Evolutionary conservation across 2,329 filamentous ascomycete species (phyloP).

Genomic region (Fusarium buharicum): DNA sequence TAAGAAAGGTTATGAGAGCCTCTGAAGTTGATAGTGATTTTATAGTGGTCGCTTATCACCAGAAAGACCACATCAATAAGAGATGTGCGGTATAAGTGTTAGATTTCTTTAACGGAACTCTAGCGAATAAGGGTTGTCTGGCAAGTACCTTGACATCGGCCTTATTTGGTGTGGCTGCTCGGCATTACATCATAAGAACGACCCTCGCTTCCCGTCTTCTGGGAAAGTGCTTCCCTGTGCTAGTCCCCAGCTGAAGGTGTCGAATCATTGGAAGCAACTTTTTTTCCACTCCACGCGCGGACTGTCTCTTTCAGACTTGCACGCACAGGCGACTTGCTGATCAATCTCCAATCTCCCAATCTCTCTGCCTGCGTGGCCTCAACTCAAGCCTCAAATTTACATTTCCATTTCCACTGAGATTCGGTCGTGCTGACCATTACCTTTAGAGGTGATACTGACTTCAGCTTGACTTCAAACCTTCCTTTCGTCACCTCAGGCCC

Average conservation of each 20-base stretch:
- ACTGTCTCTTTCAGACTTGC: slow-evolving; percentile 18
- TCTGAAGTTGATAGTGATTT: no score
- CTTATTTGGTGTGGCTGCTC: slow-evolving; percentile 11
- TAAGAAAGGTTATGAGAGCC: not conserved
- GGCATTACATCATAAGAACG: slow-evolving; percentile 46
- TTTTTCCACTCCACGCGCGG: slow-evolving; percentile 33
- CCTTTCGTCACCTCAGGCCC: slow-evolving; percentile 3
- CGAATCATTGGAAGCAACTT: slow-evolving; percentile 35
- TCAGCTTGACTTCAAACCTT: not conserved
- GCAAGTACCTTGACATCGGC: slow-evolving; percentile 26
- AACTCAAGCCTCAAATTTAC: slow-evolving; percentile 18
- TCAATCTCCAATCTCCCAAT: slow-evolving; percentile 25
- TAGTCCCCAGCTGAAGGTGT: slow-evolving; percentile 19
- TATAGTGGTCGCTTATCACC: not conserved
- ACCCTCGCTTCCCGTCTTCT: slow-evolving; percentile 38
- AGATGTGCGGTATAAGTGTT: not conserved
- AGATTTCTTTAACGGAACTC: not conserved
- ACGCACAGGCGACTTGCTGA: slow-evolving; percentile 28
- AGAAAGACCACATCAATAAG: not conserved
- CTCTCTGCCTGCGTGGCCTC: slow-evolving; percentile 19
- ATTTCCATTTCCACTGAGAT: slow-evolving; percentile 15
- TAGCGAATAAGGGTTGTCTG: slow-evolving; percentile 2
- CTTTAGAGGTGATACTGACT: not conserved
- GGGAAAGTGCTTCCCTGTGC: slow-evolving; percentile 37
- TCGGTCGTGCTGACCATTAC: slow-evolving; percentile 3